Base-by-base conservation (phyloP, 2,329 filamentous ascomycete genomes). In the Apiospora pterosperma region DNA sequence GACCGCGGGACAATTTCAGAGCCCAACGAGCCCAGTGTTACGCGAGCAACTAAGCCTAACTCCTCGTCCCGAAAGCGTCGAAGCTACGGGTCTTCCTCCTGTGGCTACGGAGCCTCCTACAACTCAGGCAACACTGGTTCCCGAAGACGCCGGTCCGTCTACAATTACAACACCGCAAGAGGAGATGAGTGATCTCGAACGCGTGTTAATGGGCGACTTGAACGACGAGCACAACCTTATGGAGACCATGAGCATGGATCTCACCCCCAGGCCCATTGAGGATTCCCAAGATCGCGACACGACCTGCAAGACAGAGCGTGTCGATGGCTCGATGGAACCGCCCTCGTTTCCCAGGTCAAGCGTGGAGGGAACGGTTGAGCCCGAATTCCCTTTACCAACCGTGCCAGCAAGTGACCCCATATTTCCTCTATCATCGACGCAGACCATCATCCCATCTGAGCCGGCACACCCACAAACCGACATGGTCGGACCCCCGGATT, bases 391-490 rank as follows among this genome's bases (percentile, higher is more conserved):
- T 6, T 31, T 23, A 16, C 63, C 74, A 5, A 66, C 62, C 31
- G 70, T 82, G 19, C 79, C 83, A 7, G 82, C 82, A 7, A 85
- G 83, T 64, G 83, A 86, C 63, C 80, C 82, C 2, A 71, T 79
- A 36, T 71, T 73, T 36, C 34, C 61, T 23, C 12, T 36, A 11
- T 55, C 61, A 21, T 71, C 70, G 7, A 70, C 70, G 6, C 63
- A 76, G 36, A 72, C 74, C 19, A 67, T 74, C 31, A 71, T 78
- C 1, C 75, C 74, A 65, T 76, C 81, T 1, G 79, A 81, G 65
- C 75, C 77, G 12, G 70, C 76, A 0, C 79, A 78, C 61, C 79
- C 82, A 10, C 77, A 79, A 10, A 84, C 80, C 65, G 84, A 86
- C 64, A 72, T 73, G 25, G 60, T 69, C 34, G 68, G 72, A 16